Evolutionary conservation across 371 early-diverging fungal species (phyloP).

Genomic region (Haplosporangium sp.): DNA sequence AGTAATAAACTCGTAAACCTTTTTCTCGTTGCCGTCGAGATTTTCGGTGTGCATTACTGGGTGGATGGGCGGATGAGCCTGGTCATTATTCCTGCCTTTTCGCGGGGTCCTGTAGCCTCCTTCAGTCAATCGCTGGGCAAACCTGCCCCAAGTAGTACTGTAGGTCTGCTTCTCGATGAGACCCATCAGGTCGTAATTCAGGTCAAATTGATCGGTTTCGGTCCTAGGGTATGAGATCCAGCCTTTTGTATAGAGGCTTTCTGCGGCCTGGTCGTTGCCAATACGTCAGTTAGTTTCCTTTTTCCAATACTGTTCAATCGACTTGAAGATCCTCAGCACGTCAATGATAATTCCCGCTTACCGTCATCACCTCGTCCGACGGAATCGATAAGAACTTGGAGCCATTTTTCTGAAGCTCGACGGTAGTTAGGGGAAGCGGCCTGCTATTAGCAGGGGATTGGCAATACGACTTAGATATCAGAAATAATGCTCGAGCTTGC

Average conservation of each 20-base stretch:
- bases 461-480: neutral
- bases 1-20: slow-evolving; percentile 93
- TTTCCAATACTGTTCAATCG: neutral
- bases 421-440: slow-evolving; percentile 95
- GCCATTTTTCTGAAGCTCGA: slow-evolving; percentile 94
- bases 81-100: slow-evolving; percentile 94
- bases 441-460: slow-evolving; percentile 59
- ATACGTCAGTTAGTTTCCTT: too few relatives aligned
- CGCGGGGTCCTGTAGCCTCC: slow-evolving; percentile 88
- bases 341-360: slow-evolving; percentile 41
- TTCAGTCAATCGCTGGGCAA: slow-evolving; percentile 75
- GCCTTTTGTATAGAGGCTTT: slow-evolving; percentile 87
- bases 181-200: slow-evolving; percentile 77
- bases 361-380: slow-evolving; percentile 88
- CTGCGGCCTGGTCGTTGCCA: slow-evolving; percentile 72
- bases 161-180: slow-evolving; percentile 75
- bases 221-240: slow-evolving; percentile 99
- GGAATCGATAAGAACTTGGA: slow-evolving; percentile 78
- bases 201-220: slow-evolving; percentile 96
- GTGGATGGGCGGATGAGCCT: slow-evolving; percentile 99
- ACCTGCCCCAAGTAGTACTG: slow-evolving; percentile 73
- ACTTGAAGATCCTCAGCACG: neutral
- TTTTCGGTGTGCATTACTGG: slow-evolving; percentile 81
- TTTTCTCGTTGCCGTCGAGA: slow-evolving; percentile 77
- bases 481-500: neutral